Conservation (phyloP, 495 filamentous ascomycete genomes). For the Penicillium riverlandense region DNA sequence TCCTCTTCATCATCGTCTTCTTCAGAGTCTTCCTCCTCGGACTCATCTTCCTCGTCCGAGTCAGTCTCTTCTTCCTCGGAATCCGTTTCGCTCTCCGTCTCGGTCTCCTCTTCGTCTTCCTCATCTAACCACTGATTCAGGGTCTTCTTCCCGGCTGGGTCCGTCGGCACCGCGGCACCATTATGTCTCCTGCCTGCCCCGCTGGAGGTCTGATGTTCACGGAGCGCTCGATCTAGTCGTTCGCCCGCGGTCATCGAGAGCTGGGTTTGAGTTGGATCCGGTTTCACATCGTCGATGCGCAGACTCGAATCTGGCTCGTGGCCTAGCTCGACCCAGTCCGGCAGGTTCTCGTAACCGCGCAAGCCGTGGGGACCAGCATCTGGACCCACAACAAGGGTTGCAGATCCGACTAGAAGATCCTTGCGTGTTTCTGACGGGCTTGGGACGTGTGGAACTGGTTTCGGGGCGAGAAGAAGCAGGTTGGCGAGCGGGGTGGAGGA, state of each 20-base stretch:
- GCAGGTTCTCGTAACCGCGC: conserved; percentile 67
- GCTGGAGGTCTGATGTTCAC: conserved; percentile 27
- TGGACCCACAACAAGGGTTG: conserved; percentile 74
- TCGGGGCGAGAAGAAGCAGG: conserved; percentile 84
- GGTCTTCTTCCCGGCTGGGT: conserved; percentile 52
- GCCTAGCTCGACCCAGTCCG: conserved; percentile 77
- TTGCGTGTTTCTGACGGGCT: conserved; percentile 76
- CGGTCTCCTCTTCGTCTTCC: conserved; percentile 28
- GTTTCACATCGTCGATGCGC: conserved; percentile 44
- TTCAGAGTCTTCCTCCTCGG: conserved; percentile 34
- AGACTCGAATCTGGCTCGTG: conserved; percentile 70
- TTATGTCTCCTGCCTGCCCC: conserved; percentile 12
- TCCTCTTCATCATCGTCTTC: conserved; percentile 47
- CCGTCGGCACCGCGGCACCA: conserved; percentile 1
- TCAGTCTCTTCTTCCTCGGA: conserved; percentile 42
- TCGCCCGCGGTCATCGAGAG: conserved; percentile 52
- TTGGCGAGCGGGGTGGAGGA: conserved; percentile 76
- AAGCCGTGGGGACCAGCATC: conserved; percentile 64
- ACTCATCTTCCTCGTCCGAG: conserved; percentile 42
- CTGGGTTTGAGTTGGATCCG: conserved; percentile 13
- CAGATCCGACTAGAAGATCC: conserved; percentile 69
- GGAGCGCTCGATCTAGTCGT: conserved; percentile 51
- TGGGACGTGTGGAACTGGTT: conserved; percentile 81
- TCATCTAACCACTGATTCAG: conserved; percentile 82
- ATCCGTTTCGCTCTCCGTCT: conserved; percentile 33